Base-by-base conservation (phyloP, 2,329 filamentous ascomycete species). In the Cladosporium sp. region DNA sequence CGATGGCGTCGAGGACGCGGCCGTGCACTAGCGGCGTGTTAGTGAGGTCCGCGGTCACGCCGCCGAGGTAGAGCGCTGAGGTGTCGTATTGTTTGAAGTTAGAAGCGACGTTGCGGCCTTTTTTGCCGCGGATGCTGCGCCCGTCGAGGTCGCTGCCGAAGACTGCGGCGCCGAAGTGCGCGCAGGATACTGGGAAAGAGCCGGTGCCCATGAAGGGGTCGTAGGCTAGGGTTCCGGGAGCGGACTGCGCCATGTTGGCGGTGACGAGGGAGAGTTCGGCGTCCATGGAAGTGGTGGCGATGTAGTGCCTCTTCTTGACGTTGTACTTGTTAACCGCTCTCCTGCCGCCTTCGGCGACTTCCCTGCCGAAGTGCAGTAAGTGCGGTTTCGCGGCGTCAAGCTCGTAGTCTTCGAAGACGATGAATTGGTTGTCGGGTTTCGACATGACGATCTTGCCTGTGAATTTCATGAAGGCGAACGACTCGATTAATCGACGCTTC, bases 251-350 rank as follows among this genome's bases (percentile, higher is more conserved):
- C 70, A 99, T 88, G 74, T 98, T 99, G 1, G 94, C 95, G 0
- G 93, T 97, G 25, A 99, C 82, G 0, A 99, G 84, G 14, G 93
- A 91, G 51, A 99, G 84, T 77, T 98, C 95, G 0, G 94, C 91
- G 76, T 99, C 95, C 95, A 99, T 98, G 54, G 91, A 95, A 0
- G 95, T 99, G 0, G 94, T 98, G 70, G 91, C 92, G 72, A 99
- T 98, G 76, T 99, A 99, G 46, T 86, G 85, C 30, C 95, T 84
- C 79, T 96, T 97, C 83, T 99, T 99, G 25, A 99, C 84, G 76
- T 97, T 93, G 73, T 93, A 96, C 26, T 85, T 90, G 39, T 86
- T 81, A 34, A 91, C 84, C 5, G 89, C 82, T 62, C 91, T 86
- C 53, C 94, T 85, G 3, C 85, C 86, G 2, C 91, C 89, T 14